A percentile compares a stretch with the other conserved stretches of the same genome.
These are phyloP conservation scores for Citrus sp. DNA, from an alignment of 345 rosid species.

Conservation along the genomic window DNA sequence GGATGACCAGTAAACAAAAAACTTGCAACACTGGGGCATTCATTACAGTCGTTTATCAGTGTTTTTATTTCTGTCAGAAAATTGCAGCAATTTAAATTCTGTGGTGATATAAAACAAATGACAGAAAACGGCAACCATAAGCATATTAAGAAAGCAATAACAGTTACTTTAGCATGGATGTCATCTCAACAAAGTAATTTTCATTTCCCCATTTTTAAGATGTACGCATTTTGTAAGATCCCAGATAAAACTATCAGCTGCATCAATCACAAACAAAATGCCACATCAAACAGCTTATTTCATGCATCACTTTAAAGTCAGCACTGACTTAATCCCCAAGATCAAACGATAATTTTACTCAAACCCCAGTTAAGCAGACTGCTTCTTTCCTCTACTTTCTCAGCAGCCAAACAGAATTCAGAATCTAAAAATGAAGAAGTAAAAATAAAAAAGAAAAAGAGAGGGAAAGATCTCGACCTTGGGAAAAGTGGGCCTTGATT, in stretches of 20 bases:
- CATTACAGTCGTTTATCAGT: not conserved
- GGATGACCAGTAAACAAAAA: not conserved
- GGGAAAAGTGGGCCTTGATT: conserved; percentile 45
- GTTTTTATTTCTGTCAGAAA: not conserved
- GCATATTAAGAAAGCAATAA: not conserved
- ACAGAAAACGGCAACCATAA: not conserved
- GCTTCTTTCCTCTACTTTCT: not conserved
- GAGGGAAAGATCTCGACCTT: conserved; percentile 35
- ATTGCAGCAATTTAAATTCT: not conserved
- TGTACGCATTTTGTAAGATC: not conserved
- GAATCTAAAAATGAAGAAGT: not conserved
- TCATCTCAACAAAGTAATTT: not conserved
- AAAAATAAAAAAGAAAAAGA: not conserved
- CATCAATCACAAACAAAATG: not conserved
- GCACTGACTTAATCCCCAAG: not conserved
- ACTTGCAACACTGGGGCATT: not conserved
- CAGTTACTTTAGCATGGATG: not conserved
- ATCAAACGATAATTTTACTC: not conserved
- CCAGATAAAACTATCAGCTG: not conserved
- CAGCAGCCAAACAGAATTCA: not conserved
- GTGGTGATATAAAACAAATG: not conserved
- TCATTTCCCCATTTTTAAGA: not conserved
- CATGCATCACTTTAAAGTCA: not conserved
- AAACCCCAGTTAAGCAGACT: not conserved
- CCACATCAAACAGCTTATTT: not conserved